These are phyloP conservation scores for Pseudocercospora macadamiae DNA, from an alignment of 2,329 filamentous ascomycete genomes.

Conservation along the genomic window DNA sequence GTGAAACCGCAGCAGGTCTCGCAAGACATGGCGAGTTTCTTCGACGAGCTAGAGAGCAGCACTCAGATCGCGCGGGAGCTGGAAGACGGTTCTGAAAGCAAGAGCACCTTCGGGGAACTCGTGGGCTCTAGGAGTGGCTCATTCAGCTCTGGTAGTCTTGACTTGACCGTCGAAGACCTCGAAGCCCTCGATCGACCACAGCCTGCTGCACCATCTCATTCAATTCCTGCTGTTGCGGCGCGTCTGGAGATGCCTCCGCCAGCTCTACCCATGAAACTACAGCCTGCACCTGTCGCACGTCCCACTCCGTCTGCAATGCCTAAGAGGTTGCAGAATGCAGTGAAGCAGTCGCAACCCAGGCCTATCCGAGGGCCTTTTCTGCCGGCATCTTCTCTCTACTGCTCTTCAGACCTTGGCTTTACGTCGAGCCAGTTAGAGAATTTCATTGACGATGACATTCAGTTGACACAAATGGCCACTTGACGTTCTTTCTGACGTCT, in stretches of 20 bases:
- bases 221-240: background rate
- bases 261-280: background rate
- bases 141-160: conserved; percentile 44
- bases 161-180: conserved; percentile 46
- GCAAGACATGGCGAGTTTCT: conserved; percentile 33
- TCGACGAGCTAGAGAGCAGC: conserved; percentile 48
- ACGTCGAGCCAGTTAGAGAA: conserved; percentile 38
- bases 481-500: background rate
- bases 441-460: conserved; percentile 40
- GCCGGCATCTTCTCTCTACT: conserved; percentile 25
- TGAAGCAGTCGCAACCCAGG: background rate
- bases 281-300: background rate
- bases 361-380: conserved; percentile 24
- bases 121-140: conserved; percentile 31
- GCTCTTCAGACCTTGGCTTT: conserved; percentile 32
- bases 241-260: background rate
- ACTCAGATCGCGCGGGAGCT: conserved; percentile 52
- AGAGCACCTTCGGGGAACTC: background rate
- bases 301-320: background rate
- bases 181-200: conserved; percentile 37
- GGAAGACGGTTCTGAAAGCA: conserved; percentile 26
- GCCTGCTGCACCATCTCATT: background rate
- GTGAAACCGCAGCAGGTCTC: background rate
- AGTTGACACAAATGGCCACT: conserved; percentile 35
- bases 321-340: background rate